Evolutionary conservation across 2,329 filamentous ascomycete genomes (phyloP), one percentile per base, ranked within the genome.

Genomic region (Botrytis deweyae): DNA sequence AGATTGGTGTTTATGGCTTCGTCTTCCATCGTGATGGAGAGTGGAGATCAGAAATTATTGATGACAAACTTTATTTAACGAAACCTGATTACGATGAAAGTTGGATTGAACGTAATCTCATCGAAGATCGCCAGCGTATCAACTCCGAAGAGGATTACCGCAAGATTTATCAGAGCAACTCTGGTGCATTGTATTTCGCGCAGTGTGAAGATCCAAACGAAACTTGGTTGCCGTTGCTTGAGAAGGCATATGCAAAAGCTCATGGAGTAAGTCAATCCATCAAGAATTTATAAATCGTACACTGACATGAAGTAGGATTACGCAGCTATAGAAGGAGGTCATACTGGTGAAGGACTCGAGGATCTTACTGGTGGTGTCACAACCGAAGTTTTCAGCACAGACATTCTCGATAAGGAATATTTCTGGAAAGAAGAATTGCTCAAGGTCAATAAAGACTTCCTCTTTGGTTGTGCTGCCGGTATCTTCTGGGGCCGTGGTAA

Each of bases 1-100:
- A 87, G 73, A 90, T 95, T 71, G 93, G 94, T 25, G 94, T 97
- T 4, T 97, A 97, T 79, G 93, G 93, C 1, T 97, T 97, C 78
- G 93, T 97, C 61, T 96, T 97, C 80, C 92, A 92, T 80, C 86
- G 93, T 80, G 93, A 97, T 79, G 93, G 93, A 70, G 93, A 95
- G 81, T 97, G 94, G 94, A 92, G 72, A 36, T 93, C 94, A 77
- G 94, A 92, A 75, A 94, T 97, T 75, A 90, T 97, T 74, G 94
- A 97, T 80, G 94, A 97, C 82, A 96, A 97, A 83, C 86, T 97
- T 3, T 97, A 93, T 81, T 87, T 97, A 42, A 92, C 91, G 73
- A 93, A 92, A 4, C 91, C 93, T 4, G 91, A 92, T 79, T 97
- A 93, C 83, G 92, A 96, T 77, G 90, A 94, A 36, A 72, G 75